Base-by-base conservation (phyloP, 2,329 filamentous ascomycete genomes). In the Alternaria brassicicola region DNA sequence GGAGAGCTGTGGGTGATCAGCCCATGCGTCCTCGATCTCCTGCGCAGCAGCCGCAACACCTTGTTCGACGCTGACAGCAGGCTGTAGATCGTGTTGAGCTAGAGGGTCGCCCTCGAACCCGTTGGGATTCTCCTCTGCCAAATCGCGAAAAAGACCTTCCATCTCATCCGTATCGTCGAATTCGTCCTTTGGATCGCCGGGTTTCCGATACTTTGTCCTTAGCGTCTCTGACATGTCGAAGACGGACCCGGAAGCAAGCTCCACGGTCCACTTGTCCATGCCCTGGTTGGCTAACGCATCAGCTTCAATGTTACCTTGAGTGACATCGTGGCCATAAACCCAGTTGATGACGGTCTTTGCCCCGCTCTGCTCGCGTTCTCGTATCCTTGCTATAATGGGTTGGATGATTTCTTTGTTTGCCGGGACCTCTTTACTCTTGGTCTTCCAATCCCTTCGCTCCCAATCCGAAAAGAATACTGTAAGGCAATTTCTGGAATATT, bases 401-500 rank as follows among this genome's bases (percentile, higher is more conserved):
- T 90, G 85, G 56, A 98, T 85, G 19, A 98, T 79, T 70, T 99
- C 95, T 70, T 87, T 87, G 76, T 99, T 98, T 80, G 93, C 89
- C 7, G n/a, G n/a, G n/a, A 98, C 94, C 0, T 85, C 78, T 58
- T 88, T 89, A 9, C 87, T 86, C 0, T 83, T 80, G n/a, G 88
- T 97, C 72, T 84, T 85, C 94, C 94, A 99, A 6, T 84, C 84
- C 67, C 94, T 89, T 55, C 78, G 83, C 63, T 86, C 82, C 95
- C 95, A 98, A 55, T 85, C 88, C 21, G 79, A 77, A 70, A 88
- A 93, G 94, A 95, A 99, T 42, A 88, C 84, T 1, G 89, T 96
- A 25, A 93, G 87, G 72, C 94, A 98, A 65, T 93, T 89, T 77
- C 97, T 97, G 1, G 91, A 85, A 79, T 98, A 98, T 70, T 88